Conservation (phyloP, 2,329 filamentous ascomycete genomes). For the Tolypocladium amazonense region DNA sequence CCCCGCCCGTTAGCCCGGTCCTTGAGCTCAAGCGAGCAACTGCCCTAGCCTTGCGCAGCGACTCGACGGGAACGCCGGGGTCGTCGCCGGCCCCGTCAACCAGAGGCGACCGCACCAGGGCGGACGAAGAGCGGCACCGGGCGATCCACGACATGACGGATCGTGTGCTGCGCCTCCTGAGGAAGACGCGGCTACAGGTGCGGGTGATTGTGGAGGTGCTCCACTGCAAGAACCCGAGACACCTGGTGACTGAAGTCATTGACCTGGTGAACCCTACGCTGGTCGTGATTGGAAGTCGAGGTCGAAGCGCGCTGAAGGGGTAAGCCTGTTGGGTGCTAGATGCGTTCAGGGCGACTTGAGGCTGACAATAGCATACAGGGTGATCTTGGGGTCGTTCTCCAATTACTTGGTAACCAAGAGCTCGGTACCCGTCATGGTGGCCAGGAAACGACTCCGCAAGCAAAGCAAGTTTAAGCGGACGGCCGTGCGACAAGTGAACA, state of each 20-base stretch:
- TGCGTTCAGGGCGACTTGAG: neutral
- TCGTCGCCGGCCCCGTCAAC: conserved; percentile 38
- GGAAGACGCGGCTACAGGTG: conserved; percentile 88
- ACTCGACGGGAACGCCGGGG: conserved; percentile 23
- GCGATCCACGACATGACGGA: conserved; percentile 80
- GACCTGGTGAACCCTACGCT: conserved; percentile 85
- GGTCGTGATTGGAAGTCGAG: conserved; percentile 85
- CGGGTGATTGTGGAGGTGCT: conserved; percentile 91
- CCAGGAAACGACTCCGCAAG: conserved; percentile 78
- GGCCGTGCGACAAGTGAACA: conserved; percentile 67
- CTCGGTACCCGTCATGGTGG: conserved; percentile 96
- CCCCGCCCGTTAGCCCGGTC: conserved; percentile 20
- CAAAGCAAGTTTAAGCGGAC: conserved; percentile 67
- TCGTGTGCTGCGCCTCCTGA: conserved; percentile 70
- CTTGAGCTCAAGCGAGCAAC: conserved; percentile 21
- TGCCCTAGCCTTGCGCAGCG: conserved; percentile 14
- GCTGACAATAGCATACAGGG: conserved; percentile 44
- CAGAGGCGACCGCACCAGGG: conserved; percentile 40
- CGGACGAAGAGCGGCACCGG: conserved; percentile 69
- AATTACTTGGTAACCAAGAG: conserved; percentile 97
- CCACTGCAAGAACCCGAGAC: conserved; percentile 95
- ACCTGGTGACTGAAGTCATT: conserved; percentile 95
- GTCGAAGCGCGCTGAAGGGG: conserved; percentile 88
- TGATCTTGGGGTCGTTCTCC: conserved; percentile 89
- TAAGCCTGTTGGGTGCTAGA: conserved; percentile 31